Conservation (phyloP, 1,139 yeast species). For the Arxiozyma telluris region DNA sequence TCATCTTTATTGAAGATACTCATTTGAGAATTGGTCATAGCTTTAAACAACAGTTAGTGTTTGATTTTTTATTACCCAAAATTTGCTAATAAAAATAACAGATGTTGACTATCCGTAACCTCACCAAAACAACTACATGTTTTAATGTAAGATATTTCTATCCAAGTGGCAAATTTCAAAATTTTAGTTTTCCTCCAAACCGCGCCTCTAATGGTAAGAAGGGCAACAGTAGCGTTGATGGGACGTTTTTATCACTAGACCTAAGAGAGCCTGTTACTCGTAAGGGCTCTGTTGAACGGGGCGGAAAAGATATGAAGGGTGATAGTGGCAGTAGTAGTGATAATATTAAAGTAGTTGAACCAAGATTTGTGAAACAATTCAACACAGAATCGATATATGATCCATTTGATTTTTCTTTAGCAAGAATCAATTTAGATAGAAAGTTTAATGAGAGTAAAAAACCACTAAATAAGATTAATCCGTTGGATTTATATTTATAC, state of each 20-base stretch:
- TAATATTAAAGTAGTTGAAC: conserved; percentile 4
- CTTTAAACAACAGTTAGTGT: no score
- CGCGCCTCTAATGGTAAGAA: background rate
- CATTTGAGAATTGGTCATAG: no score
- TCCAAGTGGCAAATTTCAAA: background rate
- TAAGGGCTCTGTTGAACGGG: background rate
- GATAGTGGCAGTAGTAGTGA: background rate
- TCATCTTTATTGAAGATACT: no score
- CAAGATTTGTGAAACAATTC: conserved; percentile 29
- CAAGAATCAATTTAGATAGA: conserved; percentile 36
- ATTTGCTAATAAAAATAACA: no score
- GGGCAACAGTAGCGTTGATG: background rate
- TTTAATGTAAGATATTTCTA: background rate
- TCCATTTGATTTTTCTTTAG: conserved; percentile 66
- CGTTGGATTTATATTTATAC: conserved; percentile 55
- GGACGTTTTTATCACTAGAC: background rate
- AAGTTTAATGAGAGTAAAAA: conserved; percentile 24
- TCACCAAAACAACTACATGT: background rate
- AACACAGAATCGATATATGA: conserved; percentile 45
- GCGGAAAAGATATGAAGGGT: background rate
- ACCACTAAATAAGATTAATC: conserved; percentile 41
- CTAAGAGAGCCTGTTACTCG: background rate
- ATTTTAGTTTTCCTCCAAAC: background rate
- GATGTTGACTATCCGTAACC: background rate
- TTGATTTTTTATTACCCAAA: no score